A percentile compares a stretch with the other conserved stretches of the same genome.
These are phyloP conservation scores for Aspergillus bertholletiae DNA, from an alignment of 495 filamentous ascomycete species.

Conservation along the genomic window DNA sequence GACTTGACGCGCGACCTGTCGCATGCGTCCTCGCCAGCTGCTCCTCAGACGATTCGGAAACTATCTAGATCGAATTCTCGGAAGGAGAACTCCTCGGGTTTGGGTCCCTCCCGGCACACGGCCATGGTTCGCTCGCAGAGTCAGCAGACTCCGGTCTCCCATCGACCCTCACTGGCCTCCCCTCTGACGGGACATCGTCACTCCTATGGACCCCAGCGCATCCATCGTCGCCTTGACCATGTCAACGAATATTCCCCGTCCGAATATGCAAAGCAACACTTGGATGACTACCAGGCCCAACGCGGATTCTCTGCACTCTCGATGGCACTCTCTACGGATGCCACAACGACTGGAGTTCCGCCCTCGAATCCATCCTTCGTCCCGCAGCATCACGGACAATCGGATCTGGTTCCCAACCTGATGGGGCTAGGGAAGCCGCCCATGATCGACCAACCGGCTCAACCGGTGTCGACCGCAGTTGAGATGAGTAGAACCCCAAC, in stretches of 20 bases:
- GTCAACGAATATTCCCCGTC: slow-evolving; percentile 42
- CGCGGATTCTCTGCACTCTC: slow-evolving; percentile 25
- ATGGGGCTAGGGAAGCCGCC: slow-evolving; percentile 12
- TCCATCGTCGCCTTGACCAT: slow-evolving; percentile 30
- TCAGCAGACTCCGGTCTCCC: slow-evolving; percentile 39
- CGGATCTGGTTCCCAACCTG: slow-evolving; percentile 13
- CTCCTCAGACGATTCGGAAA: slow-evolving; percentile 23
- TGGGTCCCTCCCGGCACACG: slow-evolving; percentile 30
- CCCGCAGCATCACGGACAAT: slow-evolving; percentile 12
- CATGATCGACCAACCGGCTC: slow-evolving; percentile 17
- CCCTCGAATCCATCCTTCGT: slow-evolving; percentile 17
- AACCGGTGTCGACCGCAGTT: slow-evolving; percentile 19
- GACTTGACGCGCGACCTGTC: slow-evolving; percentile 34
- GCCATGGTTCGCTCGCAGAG: slow-evolving; percentile 46
- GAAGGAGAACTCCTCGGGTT: slow-evolving; percentile 21
- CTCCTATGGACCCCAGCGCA: slow-evolving; percentile 31
- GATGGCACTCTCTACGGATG: slow-evolving; percentile 26
- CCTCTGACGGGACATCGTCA: slow-evolving; percentile 27
- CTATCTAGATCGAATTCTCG: slow-evolving; percentile 22
- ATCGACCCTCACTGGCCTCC: slow-evolving; percentile 27
- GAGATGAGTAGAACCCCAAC: slow-evolving; percentile 47
- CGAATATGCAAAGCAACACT: slow-evolving; percentile 37
- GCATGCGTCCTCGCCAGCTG: slow-evolving; percentile 28
- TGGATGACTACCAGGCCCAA: slow-evolving; percentile 27
- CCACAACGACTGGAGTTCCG: slow-evolving; percentile 23